These are phyloP conservation scores for Candida golubevii DNA, from an alignment of 805 yeast species.

Conservation along the genomic window DNA sequence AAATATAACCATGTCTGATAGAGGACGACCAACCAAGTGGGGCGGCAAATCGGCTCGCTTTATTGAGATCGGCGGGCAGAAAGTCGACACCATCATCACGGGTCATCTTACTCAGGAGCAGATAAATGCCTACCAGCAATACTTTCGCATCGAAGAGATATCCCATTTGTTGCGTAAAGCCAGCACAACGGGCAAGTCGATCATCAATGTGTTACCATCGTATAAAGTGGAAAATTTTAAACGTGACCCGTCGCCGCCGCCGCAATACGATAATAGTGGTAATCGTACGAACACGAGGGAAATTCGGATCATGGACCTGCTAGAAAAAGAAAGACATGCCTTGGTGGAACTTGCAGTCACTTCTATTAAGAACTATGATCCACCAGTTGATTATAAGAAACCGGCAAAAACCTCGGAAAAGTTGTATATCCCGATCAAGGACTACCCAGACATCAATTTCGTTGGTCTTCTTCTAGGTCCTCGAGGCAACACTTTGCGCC, in stretches of 20 bases:
- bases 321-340: constrained; percentile 76
- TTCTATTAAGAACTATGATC: constrained; percentile 67
- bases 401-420: constrained; percentile 70
- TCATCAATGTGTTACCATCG: constrained; percentile 49
- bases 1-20: constrained; percentile 7
- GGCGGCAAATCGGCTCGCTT: constrained; percentile 16
- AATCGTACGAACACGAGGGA: constrained; percentile 84
- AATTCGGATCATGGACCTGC: constrained; percentile 40
- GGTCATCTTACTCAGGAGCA: constrained; percentile 63
- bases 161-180: constrained; percentile 47
- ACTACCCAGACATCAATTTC: constrained; percentile 88
- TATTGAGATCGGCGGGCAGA: constrained; percentile 12
- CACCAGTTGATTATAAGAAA: constrained; percentile 78
- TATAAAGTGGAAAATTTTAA: constrained; percentile 33
- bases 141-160: constrained; percentile 77
- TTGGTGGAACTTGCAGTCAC: constrained; percentile 73
- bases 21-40: constrained; percentile 16
- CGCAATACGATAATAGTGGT: constrained; percentile 79
- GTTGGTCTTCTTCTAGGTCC: constrained; percentile 92
- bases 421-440: constrained; percentile 76
- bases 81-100: constrained; percentile 30
- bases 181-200: constrained; percentile 19
- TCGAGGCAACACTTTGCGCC: constrained; percentile 84
- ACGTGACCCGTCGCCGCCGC: constrained; percentile 86
- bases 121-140: constrained; percentile 63